phyloP scores from a whole-genome alignment of 768 basidiomycete genomes.

The Fistulinella prunicolor region DNA sequence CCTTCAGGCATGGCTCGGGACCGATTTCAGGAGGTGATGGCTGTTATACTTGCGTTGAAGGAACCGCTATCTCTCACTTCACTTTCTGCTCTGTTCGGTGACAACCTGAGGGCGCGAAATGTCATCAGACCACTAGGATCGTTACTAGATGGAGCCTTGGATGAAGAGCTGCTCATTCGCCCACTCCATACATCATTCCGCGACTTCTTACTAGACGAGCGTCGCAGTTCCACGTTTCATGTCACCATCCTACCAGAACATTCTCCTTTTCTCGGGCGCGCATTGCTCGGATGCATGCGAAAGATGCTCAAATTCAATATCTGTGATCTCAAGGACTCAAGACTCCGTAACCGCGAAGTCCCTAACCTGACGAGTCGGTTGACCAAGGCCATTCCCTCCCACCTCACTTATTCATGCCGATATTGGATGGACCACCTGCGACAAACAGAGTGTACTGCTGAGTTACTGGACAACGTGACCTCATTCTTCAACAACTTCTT shows the following conservation, averaged over 20 bases:
- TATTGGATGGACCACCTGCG: too few species aligned
- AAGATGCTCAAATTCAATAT: constrained; percentile 4
- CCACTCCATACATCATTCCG: too few species aligned
- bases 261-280: neutral
- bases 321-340: constrained; percentile 1
- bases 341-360: neutral
- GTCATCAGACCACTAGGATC: too few species aligned
- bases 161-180: too few species aligned
- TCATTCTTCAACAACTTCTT: too few species aligned
- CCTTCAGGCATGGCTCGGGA: neutral
- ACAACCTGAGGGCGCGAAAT: too few species aligned
- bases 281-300: constrained; percentile 2
- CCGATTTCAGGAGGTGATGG: neutral
- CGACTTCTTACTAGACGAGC: neutral
- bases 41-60: neutral
- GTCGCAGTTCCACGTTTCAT: neutral
- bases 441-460: too few species aligned
- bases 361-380: neutral
- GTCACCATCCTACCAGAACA: neutral
- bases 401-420: too few species aligned
- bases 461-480: too few species aligned
- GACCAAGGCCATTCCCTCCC: too few species aligned
- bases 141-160: too few species aligned
- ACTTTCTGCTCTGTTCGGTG: neutral
- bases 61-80: neutral